Base-by-base conservation (phyloP, 768 basidiomycete genomes). In the Asterophora lycoperdoides region DNA sequence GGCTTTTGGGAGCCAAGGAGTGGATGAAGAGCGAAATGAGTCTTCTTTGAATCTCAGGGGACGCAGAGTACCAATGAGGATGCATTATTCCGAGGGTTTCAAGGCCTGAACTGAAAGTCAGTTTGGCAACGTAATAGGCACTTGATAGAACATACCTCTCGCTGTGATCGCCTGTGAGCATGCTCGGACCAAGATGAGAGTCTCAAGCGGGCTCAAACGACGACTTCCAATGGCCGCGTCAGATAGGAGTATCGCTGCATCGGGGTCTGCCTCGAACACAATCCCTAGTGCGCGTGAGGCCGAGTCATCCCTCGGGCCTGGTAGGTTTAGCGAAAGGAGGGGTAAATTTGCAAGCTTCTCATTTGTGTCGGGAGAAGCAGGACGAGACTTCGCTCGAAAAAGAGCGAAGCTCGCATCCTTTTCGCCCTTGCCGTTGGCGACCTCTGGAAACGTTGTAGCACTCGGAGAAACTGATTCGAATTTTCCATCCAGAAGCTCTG, bases 21-120 rank as follows among this genome's bases (percentile, higher is more conserved):
- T 76, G 77, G 52, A 91, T 71, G 69, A 84, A 90, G 49, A 81
- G 76, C 14, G 85, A 85, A 48, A 89, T 79, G 28, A 91, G 80
- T 50, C 62, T 69, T 48, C 70, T 80, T 63, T 91, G 89, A n/a
- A 76, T 66, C 8, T 80, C 77, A 7, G 79, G 79, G 5, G 85
- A 88, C 8, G 88, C 75, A 34, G 87, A 83, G 62, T 85, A 74
- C 88, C 86, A 91, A 62, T 90, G 84, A 5, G 89, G 86, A 57
- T 86, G 85, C 86, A 91, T 91, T 39, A 91, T 74, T 15, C 89
- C 89, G 39, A 87, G 81, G 3, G 84, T 82, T 62, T 89, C 86
- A 43, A 89, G 72, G n/a, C 88, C 88, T 90, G 51, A 10, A 52
- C 48, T 35, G 52, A 56, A 34, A 30, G 39, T 52, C 26, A 57